Percentiles rank a stretch among this genome's conserved stretches.
Conservation (phyloP, 2,329 filamentous ascomycete genomes). For the Phoma sp. region DNA sequence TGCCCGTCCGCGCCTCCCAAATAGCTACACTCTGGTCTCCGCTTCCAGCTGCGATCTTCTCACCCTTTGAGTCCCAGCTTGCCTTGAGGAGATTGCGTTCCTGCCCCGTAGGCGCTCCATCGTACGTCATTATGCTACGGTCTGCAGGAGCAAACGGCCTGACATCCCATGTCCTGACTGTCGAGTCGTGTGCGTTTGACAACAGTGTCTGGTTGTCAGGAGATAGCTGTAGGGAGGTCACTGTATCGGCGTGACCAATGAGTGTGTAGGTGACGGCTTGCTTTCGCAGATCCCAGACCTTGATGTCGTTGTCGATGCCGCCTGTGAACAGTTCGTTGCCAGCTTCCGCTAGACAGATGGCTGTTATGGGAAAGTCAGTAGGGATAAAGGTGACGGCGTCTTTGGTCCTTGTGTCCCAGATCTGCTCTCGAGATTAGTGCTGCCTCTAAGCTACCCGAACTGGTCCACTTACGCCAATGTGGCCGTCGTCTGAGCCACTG, state of each 20-base stretch:
- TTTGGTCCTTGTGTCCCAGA: slow-evolving; percentile 95
- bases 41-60: slow-evolving; percentile 85
- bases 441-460: neutral
- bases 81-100: slow-evolving; percentile 92
- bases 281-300: slow-evolving; percentile 95
- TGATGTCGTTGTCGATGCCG: slow-evolving; percentile 96
- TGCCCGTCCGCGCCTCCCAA: slow-evolving; percentile 88
- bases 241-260: slow-evolving; percentile 86
- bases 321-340: slow-evolving; percentile 95
- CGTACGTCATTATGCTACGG: slow-evolving; percentile 83
- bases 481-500: slow-evolving; percentile 91
- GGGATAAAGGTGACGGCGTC: slow-evolving; percentile 85
- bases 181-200: slow-evolving; percentile 93
- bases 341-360: slow-evolving; percentile 87
- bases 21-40: slow-evolving; percentile 90
- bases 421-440: slow-evolving; percentile 47
- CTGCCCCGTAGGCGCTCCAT: slow-evolving; percentile 84
- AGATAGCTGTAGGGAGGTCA: slow-evolving; percentile 89
- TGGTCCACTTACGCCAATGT: slow-evolving; percentile 66
- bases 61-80: slow-evolving; percentile 86
- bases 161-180: slow-evolving; percentile 94
- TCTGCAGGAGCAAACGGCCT: slow-evolving; percentile 91
- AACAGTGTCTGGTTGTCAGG: slow-evolving; percentile 89
- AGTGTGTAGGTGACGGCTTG: slow-evolving; percentile 87
- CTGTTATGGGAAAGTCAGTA: slow-evolving; percentile 90